A percentile compares a stretch with the other conserved stretches of the same genome.
phyloP scores from a whole-genome alignment of 345 rosid species.

The Psidium friedrichsthalianum region DNA sequence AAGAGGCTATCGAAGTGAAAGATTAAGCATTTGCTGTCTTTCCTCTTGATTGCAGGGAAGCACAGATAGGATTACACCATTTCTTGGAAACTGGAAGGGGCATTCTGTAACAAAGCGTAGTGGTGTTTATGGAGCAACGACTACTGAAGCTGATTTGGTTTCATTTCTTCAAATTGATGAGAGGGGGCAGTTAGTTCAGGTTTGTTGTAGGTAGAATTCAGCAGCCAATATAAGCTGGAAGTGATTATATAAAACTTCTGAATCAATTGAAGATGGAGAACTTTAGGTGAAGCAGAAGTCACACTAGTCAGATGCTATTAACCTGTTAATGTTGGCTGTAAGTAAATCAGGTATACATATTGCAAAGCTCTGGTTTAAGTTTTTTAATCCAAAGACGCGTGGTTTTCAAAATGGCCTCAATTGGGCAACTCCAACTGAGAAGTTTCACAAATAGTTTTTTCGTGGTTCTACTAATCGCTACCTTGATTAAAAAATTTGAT shows the following conservation, averaged over 20 bases:
- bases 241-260: background rate
- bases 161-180: constrained; percentile 57
- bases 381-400: background rate
- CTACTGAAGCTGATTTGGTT: constrained; percentile 55
- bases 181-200: constrained; percentile 60
- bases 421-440: background rate
- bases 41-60: constrained; percentile 28
- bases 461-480: background rate
- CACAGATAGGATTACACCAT: constrained; percentile 38
- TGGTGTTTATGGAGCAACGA: constrained; percentile 85
- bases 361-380: background rate
- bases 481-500: background rate
- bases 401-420: background rate
- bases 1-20: background rate
- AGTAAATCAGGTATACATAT: background rate
- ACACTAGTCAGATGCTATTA: background rate
- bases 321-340: background rate
- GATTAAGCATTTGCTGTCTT: background rate
- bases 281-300: background rate
- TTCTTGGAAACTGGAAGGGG: constrained; percentile 92
- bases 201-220: constrained; percentile 4
- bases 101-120: constrained; percentile 70
- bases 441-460: background rate
- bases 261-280: background rate
- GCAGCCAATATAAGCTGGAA: background rate